phyloP scores from a whole-genome alignment of 2,329 filamentous ascomycete genomes.

The Cryphonectria parasitica region DNA sequence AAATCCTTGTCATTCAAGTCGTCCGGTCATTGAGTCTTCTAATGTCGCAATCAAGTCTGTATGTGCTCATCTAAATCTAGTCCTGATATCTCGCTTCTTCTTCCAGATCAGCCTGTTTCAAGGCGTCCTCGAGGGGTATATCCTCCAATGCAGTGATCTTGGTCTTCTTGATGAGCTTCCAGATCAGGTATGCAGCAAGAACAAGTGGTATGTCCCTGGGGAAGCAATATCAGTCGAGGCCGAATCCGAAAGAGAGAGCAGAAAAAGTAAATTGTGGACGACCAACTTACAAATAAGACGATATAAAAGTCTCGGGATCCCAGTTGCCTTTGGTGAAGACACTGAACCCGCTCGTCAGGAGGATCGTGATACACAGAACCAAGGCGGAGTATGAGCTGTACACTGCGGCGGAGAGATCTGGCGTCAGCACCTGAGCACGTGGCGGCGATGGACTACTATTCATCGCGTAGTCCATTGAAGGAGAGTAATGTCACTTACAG shows the following conservation, averaged over 20 bases:
- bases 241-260: background rate
- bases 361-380: constrained; percentile 63
- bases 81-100: constrained; percentile 30
- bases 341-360: constrained; percentile 71
- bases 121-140: constrained; percentile 56
- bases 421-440: constrained; percentile 19
- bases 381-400: constrained; percentile 66
- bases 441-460: background rate
- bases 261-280: too few relatives aligned
- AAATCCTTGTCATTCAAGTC: background rate
- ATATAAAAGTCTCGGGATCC: constrained; percentile 61
- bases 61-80: background rate
- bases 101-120: constrained; percentile 49
- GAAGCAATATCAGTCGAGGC: background rate
- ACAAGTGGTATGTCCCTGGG: constrained; percentile 64
- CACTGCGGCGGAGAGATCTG: constrained; percentile 40
- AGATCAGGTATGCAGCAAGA: constrained; percentile 58
- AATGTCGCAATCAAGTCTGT: too few relatives aligned
- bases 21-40: background rate
- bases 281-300: constrained; percentile 61
- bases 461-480: background rate
- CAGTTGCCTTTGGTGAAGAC: constrained; percentile 65
- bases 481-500: constrained; percentile 44
- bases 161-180: constrained; percentile 69
- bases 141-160: constrained; percentile 54